phyloP scores from a whole-genome alignment of 148 eudicot genomes.

The Dysphania ambrosioides region DNA sequence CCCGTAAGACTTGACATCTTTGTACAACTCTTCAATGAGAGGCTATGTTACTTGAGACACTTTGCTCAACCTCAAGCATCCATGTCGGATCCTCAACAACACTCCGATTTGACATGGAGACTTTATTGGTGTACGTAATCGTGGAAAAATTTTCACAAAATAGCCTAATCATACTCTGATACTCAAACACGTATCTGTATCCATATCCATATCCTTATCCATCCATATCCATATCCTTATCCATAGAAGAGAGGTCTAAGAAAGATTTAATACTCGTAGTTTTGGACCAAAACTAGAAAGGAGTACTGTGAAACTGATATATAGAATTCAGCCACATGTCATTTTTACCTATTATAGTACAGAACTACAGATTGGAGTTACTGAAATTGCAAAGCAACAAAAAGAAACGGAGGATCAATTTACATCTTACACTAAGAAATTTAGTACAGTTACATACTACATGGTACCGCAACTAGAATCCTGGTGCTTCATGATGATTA shows the following conservation, averaged over 20 bases:
- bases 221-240: too few relatives aligned
- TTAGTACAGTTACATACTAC: neutral
- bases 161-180: too few relatives aligned
- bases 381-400: neutral
- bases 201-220: too few relatives aligned
- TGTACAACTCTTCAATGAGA: neutral
- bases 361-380: neutral
- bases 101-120: too few relatives aligned
- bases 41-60: too few relatives aligned
- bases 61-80: too few relatives aligned
- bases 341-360: neutral
- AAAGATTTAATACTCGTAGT: too few relatives aligned
- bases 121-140: too few relatives aligned
- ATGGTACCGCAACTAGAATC: neutral
- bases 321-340: neutral
- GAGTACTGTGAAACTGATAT: neutral
- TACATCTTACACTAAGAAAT: neutral
- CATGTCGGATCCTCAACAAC: too few relatives aligned
- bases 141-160: too few relatives aligned
- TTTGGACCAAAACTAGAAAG: neutral
- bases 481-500: neutral
- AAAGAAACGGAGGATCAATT: neutral
- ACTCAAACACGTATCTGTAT: too few relatives aligned
- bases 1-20: slow-evolving; percentile 8
- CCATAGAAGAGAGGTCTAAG: too few relatives aligned